These are phyloP conservation scores for Lepraria neglecta DNA, from an alignment of 495 filamentous ascomycete species.

Conservation along the genomic window DNA sequence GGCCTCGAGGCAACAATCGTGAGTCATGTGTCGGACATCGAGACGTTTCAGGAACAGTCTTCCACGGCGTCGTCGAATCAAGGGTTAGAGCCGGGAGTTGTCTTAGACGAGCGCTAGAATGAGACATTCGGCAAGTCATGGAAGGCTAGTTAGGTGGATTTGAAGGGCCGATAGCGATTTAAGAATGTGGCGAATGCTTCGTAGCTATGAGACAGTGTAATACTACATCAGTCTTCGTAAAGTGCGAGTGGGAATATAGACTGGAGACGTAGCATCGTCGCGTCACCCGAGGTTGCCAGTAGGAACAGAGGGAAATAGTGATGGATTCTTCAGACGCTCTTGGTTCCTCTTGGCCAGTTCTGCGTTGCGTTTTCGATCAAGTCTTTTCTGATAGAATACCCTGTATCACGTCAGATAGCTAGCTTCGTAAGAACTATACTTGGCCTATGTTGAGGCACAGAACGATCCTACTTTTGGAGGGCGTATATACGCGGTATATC, in stretches of 20 bases:
- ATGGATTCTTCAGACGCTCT: slow-evolving; percentile 72
- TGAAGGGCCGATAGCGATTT: too few relatives aligned
- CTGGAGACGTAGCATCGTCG: neutral
- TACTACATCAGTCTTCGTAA: neutral
- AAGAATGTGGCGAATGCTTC: too few relatives aligned
- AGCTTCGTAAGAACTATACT: neutral
- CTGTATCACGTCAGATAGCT: slow-evolving; percentile 41
- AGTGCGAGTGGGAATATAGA: neutral
- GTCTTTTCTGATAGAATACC: slow-evolving; percentile 77
- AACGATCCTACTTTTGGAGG: slow-evolving; percentile 62
- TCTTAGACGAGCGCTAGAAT: too few relatives aligned
- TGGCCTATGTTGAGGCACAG: neutral
- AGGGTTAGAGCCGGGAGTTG: neutral
- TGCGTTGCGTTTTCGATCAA: slow-evolving; percentile 69
- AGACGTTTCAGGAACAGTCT: neutral
- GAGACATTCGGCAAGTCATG: too few relatives aligned
- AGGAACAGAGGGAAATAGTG: slow-evolving; percentile 77
- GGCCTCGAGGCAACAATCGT: neutral
- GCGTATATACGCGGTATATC: slow-evolving; percentile 69
- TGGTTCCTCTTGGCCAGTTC: slow-evolving; percentile 77
- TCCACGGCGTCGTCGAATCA: neutral
- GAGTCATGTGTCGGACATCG: neutral
- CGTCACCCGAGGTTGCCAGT: slow-evolving; percentile 45
- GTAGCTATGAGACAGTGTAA: too few relatives aligned
- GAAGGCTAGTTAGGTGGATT: too few relatives aligned